Evolutionary conservation across 805 yeast species (phyloP).

Genomic region (Schizosaccharomyces osmophilus): DNA sequence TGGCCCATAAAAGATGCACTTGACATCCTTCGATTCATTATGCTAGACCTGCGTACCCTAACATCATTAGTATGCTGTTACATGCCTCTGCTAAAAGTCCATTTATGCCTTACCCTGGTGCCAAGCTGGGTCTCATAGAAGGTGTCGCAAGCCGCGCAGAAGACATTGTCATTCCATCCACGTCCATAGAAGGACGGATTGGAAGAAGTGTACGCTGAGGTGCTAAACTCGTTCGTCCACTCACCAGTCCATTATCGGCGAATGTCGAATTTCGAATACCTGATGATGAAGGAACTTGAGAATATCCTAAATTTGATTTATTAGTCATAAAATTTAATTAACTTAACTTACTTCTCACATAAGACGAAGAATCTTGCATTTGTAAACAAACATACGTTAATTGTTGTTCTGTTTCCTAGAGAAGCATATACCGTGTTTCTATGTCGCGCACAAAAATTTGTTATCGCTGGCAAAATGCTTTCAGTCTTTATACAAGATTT

Average conservation of each 20-base stretch:
- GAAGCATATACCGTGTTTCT: too few species aligned
- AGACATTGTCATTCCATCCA: not conserved
- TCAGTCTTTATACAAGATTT: too few species aligned
- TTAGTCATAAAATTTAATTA: not conserved
- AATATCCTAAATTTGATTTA: not conserved
- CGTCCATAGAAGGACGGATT: not conserved
- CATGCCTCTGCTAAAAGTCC: not conserved
- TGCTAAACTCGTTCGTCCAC: not conserved
- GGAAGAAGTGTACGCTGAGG: not conserved
- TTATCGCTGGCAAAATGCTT: too few species aligned
- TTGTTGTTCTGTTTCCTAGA: not conserved
- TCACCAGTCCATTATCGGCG: not conserved
- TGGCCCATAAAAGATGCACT: not conserved
- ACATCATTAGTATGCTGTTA: not conserved
- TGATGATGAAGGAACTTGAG: not conserved
- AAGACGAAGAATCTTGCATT: conserved; percentile 1
- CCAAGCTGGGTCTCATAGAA: not conserved
- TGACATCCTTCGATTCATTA: not conserved
- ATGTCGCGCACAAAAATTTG: too few species aligned
- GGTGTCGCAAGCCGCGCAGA: not conserved
- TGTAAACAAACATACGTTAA: not conserved
- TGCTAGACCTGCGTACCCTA: not conserved
- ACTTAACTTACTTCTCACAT: not conserved
- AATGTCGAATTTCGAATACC: not conserved
- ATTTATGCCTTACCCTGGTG: not conserved